Base-by-base conservation (phyloP, 805 yeast species). In the Wickerhamomyces ciferrii region DNA sequence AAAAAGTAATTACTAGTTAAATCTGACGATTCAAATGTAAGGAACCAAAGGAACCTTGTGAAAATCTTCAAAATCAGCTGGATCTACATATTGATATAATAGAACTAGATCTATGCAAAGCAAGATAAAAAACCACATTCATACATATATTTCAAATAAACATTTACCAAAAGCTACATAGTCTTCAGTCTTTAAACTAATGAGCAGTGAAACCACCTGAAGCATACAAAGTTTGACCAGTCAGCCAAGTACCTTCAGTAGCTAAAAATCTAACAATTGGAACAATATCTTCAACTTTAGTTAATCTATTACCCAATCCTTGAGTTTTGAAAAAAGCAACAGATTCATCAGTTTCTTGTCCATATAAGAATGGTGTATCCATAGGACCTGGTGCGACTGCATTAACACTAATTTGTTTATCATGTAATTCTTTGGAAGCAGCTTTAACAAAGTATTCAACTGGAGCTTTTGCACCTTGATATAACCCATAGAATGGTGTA, bases 121-220 rank as follows among this genome's bases (percentile, higher is more conserved):
- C 31, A 27, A 10, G 31, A 8, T 6, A 8, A 23, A 6, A 23
- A 23, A 23, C 8, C 25, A 23, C 25, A 23, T 6, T 8, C 25
- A 23, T 23, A 23, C 25, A 23, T 23, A 23, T 23, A 23, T 23
- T 23, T 23, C 6, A 18, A 35, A 35, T 17, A 17, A 18, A 35
- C 7, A 10, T 14, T 13, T n/a, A n/a, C n/a, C n/a, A n/a, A n/a
- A n/a, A n/a, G n/a, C n/a, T n/a, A n/a, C n/a, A n/a, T n/a, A n/a
- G n/a, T n/a, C n/a, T n/a, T n/a, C n/a, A n/a, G n/a, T 11, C 5
- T 11, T 13, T 8, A 10, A 8, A 19, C 51, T 60, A 76, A 53
- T 76, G 83, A 42, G 87, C 84, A 48, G 84, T 79, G 63, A 80
- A 79, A 6, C 86, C 87, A 52, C 85, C 85, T 42, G 74, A 71